Evolutionary conservation across 495 filamentous ascomycete genomes (phyloP), one percentile per base, ranked within the genome.

Genomic region (Penicillium malachiteum): DNA sequence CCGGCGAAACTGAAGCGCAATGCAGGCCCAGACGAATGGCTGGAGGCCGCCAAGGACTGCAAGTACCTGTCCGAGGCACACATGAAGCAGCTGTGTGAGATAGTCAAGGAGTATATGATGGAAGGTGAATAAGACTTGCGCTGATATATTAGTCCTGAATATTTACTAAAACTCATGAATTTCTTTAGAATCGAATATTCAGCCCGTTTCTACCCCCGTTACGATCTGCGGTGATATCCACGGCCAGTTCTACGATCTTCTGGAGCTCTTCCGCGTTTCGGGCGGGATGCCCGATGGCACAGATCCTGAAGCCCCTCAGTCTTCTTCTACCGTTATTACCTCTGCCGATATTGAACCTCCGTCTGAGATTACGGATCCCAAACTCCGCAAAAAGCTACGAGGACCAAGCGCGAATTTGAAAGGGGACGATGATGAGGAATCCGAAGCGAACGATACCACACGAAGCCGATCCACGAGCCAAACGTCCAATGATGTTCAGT

Each of bases 41-140:
- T 97, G 13, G 88, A 92, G 65, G 87, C 90, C 62, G 94, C 94
- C 38, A 96, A 96, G 71, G 88, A 92, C 67, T 97, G 95, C 80
- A 92, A 96, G 67, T 96, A 97, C 69, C 83, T 98, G 14, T 92
- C 93, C 6, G 94, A 98, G 74, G 74, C 84, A 39, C 91, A 92
- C 63, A 98, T 98, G 94, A 98, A 98, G 78, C 88, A 95, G 70
- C 81, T 98, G 14, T 98, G 94, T 73, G 94, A 98, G 78, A 95
- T 96, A 56, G 93, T 96, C 56, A 98, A 98, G 78, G 95, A 97
- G 72, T 92, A 87, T 56, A 79, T 97, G 63, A 97, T 98, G 93
- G 95, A 98, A 80, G 89, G 90, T 91, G 68, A 64, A 26, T 26
- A 26, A 26, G 21, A 26, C 21, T 4, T 26, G 21, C 21, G 21